Percentiles rank a stretch among this genome's conserved stretches.
These are phyloP conservation scores for Annulohypoxylon maeteangense DNA, from an alignment of 495 filamentous ascomycete species.

Conservation along the genomic window DNA sequence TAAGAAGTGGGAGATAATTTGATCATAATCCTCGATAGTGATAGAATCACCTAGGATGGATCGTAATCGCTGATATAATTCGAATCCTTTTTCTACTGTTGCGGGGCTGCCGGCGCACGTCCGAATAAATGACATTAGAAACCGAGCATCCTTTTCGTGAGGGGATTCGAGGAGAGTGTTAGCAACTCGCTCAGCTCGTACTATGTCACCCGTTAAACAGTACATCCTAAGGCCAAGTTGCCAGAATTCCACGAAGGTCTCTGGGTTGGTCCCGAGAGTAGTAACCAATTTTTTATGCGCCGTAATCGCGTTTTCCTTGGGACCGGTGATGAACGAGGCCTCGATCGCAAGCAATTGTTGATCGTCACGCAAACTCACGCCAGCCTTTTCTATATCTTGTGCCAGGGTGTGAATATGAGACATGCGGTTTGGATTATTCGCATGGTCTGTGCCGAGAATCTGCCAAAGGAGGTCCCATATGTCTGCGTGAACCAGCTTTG, in stretches of 20 bases:
- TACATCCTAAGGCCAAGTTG: constrained; percentile 76
- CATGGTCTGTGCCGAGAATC: constrained; percentile 51
- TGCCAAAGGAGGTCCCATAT: constrained; percentile 68
- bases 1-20: constrained; percentile 70
- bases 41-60: constrained; percentile 68
- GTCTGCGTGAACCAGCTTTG: constrained; percentile 57
- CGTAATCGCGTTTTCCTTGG: constrained; percentile 67
- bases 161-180: constrained; percentile 65
- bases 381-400: constrained; percentile 69
- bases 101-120: constrained; percentile 51
- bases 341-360: constrained; percentile 74
- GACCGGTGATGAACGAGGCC: constrained; percentile 69
- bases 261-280: constrained; percentile 63
- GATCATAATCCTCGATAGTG: constrained; percentile 79
- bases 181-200: constrained; percentile 71
- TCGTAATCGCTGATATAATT: constrained; percentile 71
- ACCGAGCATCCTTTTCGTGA: constrained; percentile 61
- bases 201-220: constrained; percentile 65
- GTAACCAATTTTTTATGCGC: constrained; percentile 70
- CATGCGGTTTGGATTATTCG: constrained; percentile 63
- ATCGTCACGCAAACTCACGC: constrained; percentile 60
- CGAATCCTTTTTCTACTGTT: constrained; percentile 68
- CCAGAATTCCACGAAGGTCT: constrained; percentile 67
- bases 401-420: constrained; percentile 67
- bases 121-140: constrained; percentile 74